Conservation (phyloP, 805 yeast genomes). For the Wickerhamomyces ciferrii region DNA sequence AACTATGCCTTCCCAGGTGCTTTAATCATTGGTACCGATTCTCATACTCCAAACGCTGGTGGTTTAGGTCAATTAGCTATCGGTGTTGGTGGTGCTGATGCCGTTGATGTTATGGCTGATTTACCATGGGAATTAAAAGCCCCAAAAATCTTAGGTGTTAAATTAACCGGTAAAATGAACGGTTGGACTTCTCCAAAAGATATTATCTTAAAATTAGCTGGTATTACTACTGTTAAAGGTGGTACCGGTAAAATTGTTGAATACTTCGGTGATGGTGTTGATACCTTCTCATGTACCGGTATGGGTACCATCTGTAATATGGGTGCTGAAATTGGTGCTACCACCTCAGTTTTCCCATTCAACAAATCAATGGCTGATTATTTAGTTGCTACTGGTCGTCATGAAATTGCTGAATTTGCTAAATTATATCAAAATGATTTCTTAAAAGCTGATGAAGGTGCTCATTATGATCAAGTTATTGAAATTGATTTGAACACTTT, state of each 20-base stretch:
- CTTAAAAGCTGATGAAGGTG: conserved; percentile 85
- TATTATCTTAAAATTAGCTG: conserved; percentile 88
- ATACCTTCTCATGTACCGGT: conserved; percentile 92
- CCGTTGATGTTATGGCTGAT: conserved; percentile 93
- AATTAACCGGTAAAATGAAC: conserved; percentile 83
- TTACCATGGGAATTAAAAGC: conserved; percentile 98
- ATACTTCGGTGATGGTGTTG: conserved; percentile 94
- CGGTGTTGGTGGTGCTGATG: conserved; percentile 99
- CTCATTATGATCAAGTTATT: conserved; percentile 93
- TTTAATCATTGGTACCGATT: conserved; percentile 93
- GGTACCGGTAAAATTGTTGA: conserved; percentile 97
- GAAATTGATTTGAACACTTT: conserved; percentile 93
- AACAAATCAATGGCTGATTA: conserved; percentile 85
- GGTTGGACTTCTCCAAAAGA: conserved; percentile 99
- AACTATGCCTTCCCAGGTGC: conserved; percentile 98
- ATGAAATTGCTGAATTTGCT: conserved; percentile 80
- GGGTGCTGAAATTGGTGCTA: conserved; percentile 99
- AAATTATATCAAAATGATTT: conserved; percentile 55
- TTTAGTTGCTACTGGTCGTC: conserved; percentile 82
- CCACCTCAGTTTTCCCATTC: conserved; percentile 97
- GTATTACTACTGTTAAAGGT: conserved; percentile 93
- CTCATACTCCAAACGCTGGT: conserved; percentile 98
- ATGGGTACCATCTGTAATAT: conserved; percentile 99
- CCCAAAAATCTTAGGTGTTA: conserved; percentile 92
- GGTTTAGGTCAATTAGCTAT: conserved; percentile 97